Base-by-base conservation (phyloP, 306 rosid species). In the Dalbergia cultrata region DNA sequence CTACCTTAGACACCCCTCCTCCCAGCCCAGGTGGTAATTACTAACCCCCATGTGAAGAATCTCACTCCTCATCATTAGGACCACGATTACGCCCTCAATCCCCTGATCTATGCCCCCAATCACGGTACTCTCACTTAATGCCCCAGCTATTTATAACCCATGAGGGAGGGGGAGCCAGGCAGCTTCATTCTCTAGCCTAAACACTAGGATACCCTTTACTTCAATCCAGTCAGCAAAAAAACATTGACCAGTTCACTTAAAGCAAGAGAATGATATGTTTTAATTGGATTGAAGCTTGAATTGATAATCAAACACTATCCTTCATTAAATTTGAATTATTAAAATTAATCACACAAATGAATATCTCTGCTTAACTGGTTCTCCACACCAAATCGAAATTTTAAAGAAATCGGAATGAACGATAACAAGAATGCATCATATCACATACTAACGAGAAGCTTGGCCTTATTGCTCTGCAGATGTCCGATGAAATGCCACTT, bases 401-500 rank as follows among this genome's bases (percentile, higher is more conserved):
- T 47, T 10, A 19, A 7, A 52, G 17, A 56, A 3, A 41, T 13
- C 26, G 1, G 17, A 17, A 1, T n/a, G 22, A 67, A 5, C 2
- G 6, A 43, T 39, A 37, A 37, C 5, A 37, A 59, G n/a, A 5
- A 10, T 7, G 34, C 63, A 21, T 50, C 17, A 26, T 17, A 26
- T 17, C 1, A 61, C 95, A 56, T 90, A 93, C 97, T 82, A 53
- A 95, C 79, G 70, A 95, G 97, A 70, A 92, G 87, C 74, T 91
- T 95, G 17, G 90, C 99, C 84, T 93, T 93, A 70, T 91, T 93
- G 88, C 94, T 91, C 89, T 93, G 98, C 90, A 95, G 84, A 88
- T 95, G 88, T 7, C 98, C 98, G 69, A 91, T 91, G 76, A 91
- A 90, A 85, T 95, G 99, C 97, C 99, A 93, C 84, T 90, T 88